phyloP scores from a whole-genome alignment of 75 land plant genomes.

The Adiantum capillusveneris region DNA sequence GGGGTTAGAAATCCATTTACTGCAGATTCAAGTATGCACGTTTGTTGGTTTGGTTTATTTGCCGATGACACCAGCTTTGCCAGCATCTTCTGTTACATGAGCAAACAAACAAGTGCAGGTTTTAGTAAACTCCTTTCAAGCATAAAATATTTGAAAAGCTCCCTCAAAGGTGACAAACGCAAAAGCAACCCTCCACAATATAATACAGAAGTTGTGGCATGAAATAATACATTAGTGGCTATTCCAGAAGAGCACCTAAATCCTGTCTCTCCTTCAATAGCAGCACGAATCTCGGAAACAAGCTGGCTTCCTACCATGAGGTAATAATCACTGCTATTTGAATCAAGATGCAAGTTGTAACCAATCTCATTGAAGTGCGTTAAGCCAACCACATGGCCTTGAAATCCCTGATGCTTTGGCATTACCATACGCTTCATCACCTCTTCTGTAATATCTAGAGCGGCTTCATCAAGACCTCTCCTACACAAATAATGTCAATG shows the following conservation, averaged over 20 bases:
- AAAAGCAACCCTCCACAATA: not conserved
- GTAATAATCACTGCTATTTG: not conserved
- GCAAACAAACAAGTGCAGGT: too few species aligned
- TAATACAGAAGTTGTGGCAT: not conserved
- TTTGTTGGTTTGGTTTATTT: constrained; percentile 40
- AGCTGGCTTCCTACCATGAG: constrained; percentile 31
- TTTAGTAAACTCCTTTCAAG: too few species aligned
- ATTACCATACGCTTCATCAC: constrained; percentile 15
- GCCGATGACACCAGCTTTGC: constrained; percentile 30
- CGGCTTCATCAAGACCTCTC: constrained; percentile 39
- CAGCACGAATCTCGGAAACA: constrained; percentile 30
- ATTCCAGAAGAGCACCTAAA: constrained; percentile 31
- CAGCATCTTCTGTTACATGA: constrained; percentile 33
- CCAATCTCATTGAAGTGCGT: not conserved
- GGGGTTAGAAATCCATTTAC: constrained; percentile 25
- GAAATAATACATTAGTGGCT: constrained; percentile 26
- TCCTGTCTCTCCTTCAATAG: constrained; percentile 37
- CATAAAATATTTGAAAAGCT: too few species aligned
- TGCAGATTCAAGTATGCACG: constrained; percentile 26
- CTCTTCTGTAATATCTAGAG: constrained; percentile 33
- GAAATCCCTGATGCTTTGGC: constrained; percentile 2
- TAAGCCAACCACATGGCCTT: constrained; percentile 23
- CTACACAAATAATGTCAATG: constrained; percentile 10
- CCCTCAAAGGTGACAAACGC: too few species aligned
- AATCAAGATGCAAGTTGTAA: not conserved